Evolutionary conservation across 495 filamentous ascomycete genomes (phyloP).

Genomic region (Penicillium canescens): DNA sequence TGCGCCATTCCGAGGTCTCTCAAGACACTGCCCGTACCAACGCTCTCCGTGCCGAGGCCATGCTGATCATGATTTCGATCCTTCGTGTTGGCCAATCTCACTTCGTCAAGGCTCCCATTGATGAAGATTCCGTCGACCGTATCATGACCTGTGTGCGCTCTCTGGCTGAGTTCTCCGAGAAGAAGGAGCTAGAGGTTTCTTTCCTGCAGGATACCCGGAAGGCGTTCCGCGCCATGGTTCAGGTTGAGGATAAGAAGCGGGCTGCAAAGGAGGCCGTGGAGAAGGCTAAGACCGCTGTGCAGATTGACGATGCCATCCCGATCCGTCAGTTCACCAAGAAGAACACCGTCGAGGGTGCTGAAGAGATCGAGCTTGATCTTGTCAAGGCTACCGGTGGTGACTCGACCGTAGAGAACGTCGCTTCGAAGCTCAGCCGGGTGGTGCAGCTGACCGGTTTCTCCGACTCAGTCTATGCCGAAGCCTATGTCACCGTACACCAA

Average conservation of each 20-base stretch:
- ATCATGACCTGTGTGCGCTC: constrained; percentile 97
- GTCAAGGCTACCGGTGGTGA: constrained; percentile 95
- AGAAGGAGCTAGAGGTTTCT: constrained; percentile 85
- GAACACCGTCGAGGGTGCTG: constrained; percentile 76
- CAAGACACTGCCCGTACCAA: constrained; percentile 86
- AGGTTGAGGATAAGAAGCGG: constrained; percentile 96
- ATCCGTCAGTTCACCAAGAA: constrained; percentile 95
- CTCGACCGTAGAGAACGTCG: constrained; percentile 75
- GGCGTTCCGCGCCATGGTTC: constrained; percentile 97
- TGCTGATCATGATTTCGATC: constrained; percentile 99
- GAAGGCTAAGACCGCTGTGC: constrained; percentile 90
- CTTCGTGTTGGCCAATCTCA: constrained; percentile 96
- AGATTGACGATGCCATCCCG: constrained; percentile 90
- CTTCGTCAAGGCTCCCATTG: constrained; percentile 95
- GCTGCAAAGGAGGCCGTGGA: constrained; percentile 86
- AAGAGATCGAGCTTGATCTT: constrained; percentile 85
- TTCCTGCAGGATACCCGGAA: constrained; percentile 96
- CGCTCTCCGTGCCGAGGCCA: constrained; percentile 92
- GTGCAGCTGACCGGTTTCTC: constrained; percentile 99
- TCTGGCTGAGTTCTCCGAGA: constrained; percentile 84
- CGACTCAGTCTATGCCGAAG: constrained; percentile 96
- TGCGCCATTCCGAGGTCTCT: constrained; percentile 96
- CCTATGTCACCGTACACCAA: constrained; percentile 97
- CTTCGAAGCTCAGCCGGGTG: constrained; percentile 92
- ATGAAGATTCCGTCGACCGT: constrained; percentile 95